Evolutionary conservation across 2,329 filamentous ascomycete species (phyloP).

Genomic region (Colletotrichum sp.): DNA sequence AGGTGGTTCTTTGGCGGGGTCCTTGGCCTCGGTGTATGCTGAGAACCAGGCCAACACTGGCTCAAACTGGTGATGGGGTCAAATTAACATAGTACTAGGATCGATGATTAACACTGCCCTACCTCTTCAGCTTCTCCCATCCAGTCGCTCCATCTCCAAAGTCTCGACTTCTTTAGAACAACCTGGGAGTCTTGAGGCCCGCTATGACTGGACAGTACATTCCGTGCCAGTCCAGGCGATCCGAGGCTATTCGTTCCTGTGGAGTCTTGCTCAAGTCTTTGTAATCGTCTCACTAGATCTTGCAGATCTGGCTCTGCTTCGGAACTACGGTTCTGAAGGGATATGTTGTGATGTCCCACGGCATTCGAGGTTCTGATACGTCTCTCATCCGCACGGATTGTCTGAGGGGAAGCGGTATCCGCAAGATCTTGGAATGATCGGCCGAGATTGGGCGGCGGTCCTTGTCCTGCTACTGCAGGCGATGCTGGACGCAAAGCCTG

Average conservation of each 20-base stretch:
- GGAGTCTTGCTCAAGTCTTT: not conserved
- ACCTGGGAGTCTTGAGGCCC: not conserved
- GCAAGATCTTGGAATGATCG: not conserved
- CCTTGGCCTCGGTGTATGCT: not conserved
- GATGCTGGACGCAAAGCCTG: not conserved
- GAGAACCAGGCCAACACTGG: not conserved
- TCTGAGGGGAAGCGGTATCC: not conserved
- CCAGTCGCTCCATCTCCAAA: not conserved
- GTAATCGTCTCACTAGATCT: not conserved
- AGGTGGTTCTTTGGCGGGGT: not conserved
- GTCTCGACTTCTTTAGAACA: not conserved
- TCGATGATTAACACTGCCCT: not conserved
- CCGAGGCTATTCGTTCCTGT: not conserved
- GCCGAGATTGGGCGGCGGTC: not conserved
- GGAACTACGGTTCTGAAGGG: not conserved
- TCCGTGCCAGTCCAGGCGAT: not conserved
- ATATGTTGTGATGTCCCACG: not conserved
- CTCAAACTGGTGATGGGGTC: not conserved
- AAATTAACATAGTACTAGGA: not conserved
- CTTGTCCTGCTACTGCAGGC: not conserved
- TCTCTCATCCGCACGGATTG: not conserved
- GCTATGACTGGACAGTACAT: not conserved
- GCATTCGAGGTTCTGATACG: not conserved
- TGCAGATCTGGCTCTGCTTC: not conserved
- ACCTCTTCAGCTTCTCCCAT: not conserved